Percentiles rank a stretch among this genome's conserved stretches.
phyloP scores from a whole-genome alignment of 139 green algal species.

The Ostreobium quekettii region DNA sequence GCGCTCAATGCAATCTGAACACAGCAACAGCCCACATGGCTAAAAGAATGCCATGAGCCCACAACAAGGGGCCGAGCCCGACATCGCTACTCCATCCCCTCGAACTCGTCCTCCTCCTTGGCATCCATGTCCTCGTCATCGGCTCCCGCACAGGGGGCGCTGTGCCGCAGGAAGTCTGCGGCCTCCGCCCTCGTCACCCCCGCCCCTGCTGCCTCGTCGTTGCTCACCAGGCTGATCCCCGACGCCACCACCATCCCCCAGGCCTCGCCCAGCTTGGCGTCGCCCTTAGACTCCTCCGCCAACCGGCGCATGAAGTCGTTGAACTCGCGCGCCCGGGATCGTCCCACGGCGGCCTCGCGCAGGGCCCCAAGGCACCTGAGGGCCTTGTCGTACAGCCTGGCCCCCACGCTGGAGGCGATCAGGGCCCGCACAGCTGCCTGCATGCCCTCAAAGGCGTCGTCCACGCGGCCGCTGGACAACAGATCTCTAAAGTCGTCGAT shows the following conservation, averaged over 20 bases:
- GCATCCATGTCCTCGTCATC: slow-evolving; percentile 7
- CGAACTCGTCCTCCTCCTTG: slow-evolving; percentile 23
- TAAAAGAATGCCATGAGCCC: too few species aligned
- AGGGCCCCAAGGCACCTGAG: slow-evolving; percentile 11
- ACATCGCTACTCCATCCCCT: slow-evolving; percentile 25
- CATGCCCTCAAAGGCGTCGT: slow-evolving; percentile 14
- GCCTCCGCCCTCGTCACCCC: slow-evolving; percentile 8
- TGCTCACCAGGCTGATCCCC: slow-evolving; percentile 23
- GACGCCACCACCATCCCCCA: slow-evolving; percentile 5
- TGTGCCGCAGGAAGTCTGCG: slow-evolving; percentile 11
- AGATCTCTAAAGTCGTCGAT: slow-evolving; percentile 18
- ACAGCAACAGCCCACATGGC: too few species aligned
- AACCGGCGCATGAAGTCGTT: slow-evolving; percentile 15
- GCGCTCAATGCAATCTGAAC: too few species aligned
- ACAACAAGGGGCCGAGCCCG: too few species aligned
- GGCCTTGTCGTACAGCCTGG: slow-evolving; percentile 22
- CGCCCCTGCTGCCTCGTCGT: slow-evolving; percentile 1
- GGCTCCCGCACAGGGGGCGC: neutral
- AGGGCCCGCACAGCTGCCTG: neutral
- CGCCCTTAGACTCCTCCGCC: slow-evolving; percentile 7
- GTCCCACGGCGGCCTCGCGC: slow-evolving; percentile 3
- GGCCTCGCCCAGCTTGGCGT: slow-evolving; percentile 1
- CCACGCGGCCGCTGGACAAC: slow-evolving; percentile 3
- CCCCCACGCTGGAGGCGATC: slow-evolving; percentile 19
- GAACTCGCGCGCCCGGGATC: slow-evolving; percentile 1